Base-by-base conservation (phyloP, 2,329 filamentous ascomycete genomes). In the Scedosporium apiospermum region DNA sequence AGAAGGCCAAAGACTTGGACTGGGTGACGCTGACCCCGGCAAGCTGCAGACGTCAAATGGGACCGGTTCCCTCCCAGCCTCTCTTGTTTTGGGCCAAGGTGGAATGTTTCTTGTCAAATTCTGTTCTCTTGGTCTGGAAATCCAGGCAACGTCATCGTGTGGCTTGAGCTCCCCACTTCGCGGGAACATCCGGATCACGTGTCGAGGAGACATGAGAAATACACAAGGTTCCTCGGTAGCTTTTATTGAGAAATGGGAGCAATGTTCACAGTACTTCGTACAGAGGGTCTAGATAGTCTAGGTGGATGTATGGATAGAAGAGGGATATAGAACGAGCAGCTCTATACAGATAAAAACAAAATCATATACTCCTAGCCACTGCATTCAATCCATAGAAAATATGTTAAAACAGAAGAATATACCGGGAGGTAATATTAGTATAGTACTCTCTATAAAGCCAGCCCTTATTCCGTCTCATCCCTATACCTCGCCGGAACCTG, bases 401-500 rank as follows among this genome's bases (percentile, higher is more conserved):
- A 2, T 12, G 10, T 38, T 14, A 38, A 38, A 12, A 38, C 10
- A 6, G 34, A 38, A 14, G 34, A 38, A 38, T 12, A 14, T 38
- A 38, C 34, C 2, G 34, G 3, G 34, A 6, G 6, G 34, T 14
- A 38, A 38, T 12, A 38, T 49, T 49, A n/a, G n/a, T 27, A 30
- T n/a, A 7, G 23, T 26, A 23, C 51, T n/a, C 51, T 57, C 21
- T 23, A 30, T 23, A 57, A 30, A 27, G 18, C 27, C 16, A 21
- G 21, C 16, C 7, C 16, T n/a, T n/a, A 34, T 27, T 38, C 34
- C 16, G 14, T 23, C 27, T 9, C 26, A 12, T 61, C 46, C 60
- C 60, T 46, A 27, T 53, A 61, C 34, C 60, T 55, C 16, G 60
- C 60, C 12, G 60, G 60, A 6, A 61, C 30, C 18, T 57, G 60